Base-by-base conservation (phyloP, 106 monocot species). In the Dioscorea dumetorum region DNA sequence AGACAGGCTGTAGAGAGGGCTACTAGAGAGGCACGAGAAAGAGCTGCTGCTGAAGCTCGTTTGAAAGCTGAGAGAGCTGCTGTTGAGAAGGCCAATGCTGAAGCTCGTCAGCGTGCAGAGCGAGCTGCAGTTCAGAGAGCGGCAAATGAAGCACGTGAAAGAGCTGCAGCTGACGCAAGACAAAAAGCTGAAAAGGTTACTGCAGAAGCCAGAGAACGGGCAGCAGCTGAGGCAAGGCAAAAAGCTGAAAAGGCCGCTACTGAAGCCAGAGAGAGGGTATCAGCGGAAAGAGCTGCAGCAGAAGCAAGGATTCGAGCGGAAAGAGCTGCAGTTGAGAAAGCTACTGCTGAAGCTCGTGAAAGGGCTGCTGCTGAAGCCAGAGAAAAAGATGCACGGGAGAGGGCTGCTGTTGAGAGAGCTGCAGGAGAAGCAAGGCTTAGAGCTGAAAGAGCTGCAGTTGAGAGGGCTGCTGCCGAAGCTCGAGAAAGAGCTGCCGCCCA, bases 1-100 rank as follows among this genome's bases (percentile, higher is more conserved):
- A 84, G 82, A 66, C 69, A 84, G 64, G 85, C 85, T 73, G 91
- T 88, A 65, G 95, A 82, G 70, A 87, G 91, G 50, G 89, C 87
- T 65, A 84, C 84, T 13, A 79, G 84, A 77, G 97, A 97, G 67
- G 91, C 88, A 60, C 79, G 95, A 58, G 88, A 92, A 67, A 91
- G 95, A 86, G 95, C 95, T 62, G 83, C 80, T 69, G 80, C 88
- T 59, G 88, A 92, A 70, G 91, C 88, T 64, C 85, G 77, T 15
- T 57, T 60, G 67, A 95, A 67, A 76, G 85, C 85, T 63, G 90
- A 85, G 52, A 82, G 74, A 65, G 77, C 68, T 66, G 80, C 86
- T 54, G 72, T 73, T 62, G 75, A 67, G 41, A 82, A 73, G 62
- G 72, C 60, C 49, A 63, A 66, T 60, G 75, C 69, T 66, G 83